phyloP scores from a whole-genome alignment of 1,284 basidiomycete species.

The Cutaneotrichosporon mucoides region DNA sequence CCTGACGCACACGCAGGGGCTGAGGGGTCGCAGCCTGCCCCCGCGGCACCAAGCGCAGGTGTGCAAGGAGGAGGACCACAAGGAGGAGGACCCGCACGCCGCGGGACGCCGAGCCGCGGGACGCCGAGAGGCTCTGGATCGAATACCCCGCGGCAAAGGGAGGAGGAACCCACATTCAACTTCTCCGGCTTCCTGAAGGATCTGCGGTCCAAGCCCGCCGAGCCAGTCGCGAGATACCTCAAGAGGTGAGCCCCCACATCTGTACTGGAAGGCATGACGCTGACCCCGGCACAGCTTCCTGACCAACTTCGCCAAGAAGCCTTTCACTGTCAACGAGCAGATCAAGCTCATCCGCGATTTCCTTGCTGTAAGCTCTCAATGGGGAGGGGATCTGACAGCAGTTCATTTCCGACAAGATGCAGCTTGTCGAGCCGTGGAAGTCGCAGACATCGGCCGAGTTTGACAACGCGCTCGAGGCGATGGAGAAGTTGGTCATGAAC shows the following conservation, averaged over 20 bases:
- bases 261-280: not conserved
- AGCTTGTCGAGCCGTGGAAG: slow-evolving; percentile 74
- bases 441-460: slow-evolving; percentile 75
- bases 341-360: slow-evolving; percentile 92
- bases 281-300: slow-evolving; percentile 60
- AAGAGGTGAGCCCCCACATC: slow-evolving; percentile 60
- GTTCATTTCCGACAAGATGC: slow-evolving; percentile 86
- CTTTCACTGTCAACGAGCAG: slow-evolving; percentile 83
- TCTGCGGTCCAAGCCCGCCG: slow-evolving; percentile 76
- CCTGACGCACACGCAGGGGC: too few relatives aligned
- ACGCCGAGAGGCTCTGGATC: too few relatives aligned
- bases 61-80: too few relatives aligned
- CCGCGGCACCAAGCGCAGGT: too few relatives aligned
- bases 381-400: too few relatives aligned
- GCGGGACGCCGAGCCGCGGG: too few relatives aligned
- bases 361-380: slow-evolving; percentile 69
- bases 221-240: slow-evolving; percentile 84
- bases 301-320: slow-evolving; percentile 82
- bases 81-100: too few relatives aligned
- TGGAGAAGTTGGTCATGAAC: slow-evolving; percentile 99
- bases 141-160: too few relatives aligned
- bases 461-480: slow-evolving; percentile 94
- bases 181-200: slow-evolving; percentile 71
- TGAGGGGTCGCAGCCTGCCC: too few relatives aligned
- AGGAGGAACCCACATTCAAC: slow-evolving; percentile 41